A percentile compares a stretch with the other conserved stretches of the same genome.
phyloP scores from a whole-genome alignment of 441 rosid species.

The Rhodomyrtus psidioides region DNA sequence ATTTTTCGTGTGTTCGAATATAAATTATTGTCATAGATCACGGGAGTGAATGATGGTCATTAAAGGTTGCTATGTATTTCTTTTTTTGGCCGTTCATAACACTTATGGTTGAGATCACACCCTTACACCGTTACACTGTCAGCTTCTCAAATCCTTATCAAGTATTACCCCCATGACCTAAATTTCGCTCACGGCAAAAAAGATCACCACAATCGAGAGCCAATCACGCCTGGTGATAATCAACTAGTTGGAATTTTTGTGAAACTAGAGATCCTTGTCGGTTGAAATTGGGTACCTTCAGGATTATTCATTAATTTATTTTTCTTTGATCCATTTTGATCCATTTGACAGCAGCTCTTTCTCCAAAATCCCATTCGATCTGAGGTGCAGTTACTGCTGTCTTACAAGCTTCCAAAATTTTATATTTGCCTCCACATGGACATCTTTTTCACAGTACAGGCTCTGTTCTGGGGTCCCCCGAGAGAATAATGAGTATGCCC shows the following conservation, averaged over 20 bases:
- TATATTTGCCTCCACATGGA: neutral
- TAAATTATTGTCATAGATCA: too few relatives aligned
- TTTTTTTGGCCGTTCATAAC: too few relatives aligned
- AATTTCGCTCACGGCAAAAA: rapidly evolving
- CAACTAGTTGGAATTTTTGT: neutral
- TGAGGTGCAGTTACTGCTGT: neutral
- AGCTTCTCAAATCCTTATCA: too few relatives aligned
- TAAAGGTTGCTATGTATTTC: too few relatives aligned
- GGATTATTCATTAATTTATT: neutral
- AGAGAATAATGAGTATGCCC: neutral
- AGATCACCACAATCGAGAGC: neutral
- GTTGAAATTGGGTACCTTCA: neutral
- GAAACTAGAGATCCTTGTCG: rapidly evolving
- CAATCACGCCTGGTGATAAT: neutral
- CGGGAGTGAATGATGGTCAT: too few relatives aligned
- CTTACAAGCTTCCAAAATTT: neutral
- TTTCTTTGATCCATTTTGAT: neutral
- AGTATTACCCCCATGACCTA: neutral
- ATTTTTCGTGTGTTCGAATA: too few relatives aligned
- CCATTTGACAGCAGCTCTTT: neutral
- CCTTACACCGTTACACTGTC: too few relatives aligned
- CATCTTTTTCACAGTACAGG: neutral
- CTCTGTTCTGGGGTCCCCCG: neutral
- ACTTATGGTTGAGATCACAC: too few relatives aligned
- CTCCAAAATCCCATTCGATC: neutral